Conservation (phyloP, 2,329 filamentous ascomycete genomes). For the Plenodomus biglobosus region DNA sequence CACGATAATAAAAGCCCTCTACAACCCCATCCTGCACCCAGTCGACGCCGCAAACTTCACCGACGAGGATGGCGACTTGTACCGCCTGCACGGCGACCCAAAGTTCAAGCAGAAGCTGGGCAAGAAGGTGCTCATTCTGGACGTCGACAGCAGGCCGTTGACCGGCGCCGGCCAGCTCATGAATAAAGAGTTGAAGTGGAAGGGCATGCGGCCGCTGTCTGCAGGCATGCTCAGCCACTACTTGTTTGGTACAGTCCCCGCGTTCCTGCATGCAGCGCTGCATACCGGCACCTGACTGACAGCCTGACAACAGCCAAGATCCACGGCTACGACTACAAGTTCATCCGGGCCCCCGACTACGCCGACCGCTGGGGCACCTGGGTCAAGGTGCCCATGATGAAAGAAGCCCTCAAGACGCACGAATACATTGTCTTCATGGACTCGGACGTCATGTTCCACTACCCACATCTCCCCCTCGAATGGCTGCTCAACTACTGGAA, state of each 20-base stretch:
- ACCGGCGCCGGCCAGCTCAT: constrained; percentile 40
- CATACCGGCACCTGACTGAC: background rate
- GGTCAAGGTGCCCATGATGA: constrained; percentile 54
- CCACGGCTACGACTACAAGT: constrained; percentile 55
- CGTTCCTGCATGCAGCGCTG: background rate
- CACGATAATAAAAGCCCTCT: constrained; percentile 43
- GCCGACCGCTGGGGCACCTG: constrained; percentile 50
- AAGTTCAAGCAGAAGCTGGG: constrained; percentile 41
- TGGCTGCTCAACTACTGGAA: constrained; percentile 57
- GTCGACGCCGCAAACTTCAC: constrained; percentile 42
- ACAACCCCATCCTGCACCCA: constrained; percentile 40
- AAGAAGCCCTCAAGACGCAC: constrained; percentile 45
- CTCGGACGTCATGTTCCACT: constrained; percentile 53
- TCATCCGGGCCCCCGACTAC: constrained; percentile 49
- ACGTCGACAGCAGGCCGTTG: constrained; percentile 44
- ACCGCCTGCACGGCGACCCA: constrained; percentile 34
- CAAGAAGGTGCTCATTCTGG: constrained; percentile 42
- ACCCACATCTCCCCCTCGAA: constrained; percentile 52
- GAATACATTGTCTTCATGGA: constrained; percentile 54
- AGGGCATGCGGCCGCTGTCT: constrained; percentile 40
- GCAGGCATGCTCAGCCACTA: constrained; percentile 46
- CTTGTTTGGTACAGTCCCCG: constrained; percentile 35
- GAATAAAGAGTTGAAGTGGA: constrained; percentile 42
- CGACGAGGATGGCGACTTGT: constrained; percentile 42
- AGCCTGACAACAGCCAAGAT: constrained; percentile 41